Conservation (phyloP, 306 rosid genomes). For the Cucurbita maxima region DNA sequence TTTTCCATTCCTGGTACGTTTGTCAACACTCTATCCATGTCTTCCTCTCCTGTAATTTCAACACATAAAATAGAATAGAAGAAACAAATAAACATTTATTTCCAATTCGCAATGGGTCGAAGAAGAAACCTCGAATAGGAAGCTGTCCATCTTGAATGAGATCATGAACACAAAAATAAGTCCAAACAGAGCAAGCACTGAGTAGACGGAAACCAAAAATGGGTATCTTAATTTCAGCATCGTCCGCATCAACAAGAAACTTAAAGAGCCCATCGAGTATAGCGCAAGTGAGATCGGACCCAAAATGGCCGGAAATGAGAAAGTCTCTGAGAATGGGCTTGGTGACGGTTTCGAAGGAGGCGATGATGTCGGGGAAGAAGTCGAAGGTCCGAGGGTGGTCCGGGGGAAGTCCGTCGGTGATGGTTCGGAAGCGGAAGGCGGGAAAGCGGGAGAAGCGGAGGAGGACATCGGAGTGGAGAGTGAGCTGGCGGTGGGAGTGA, state of each 20-base stretch:
- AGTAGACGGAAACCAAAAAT: slow-evolving; percentile 24
- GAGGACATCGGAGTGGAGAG: slow-evolving; percentile 8
- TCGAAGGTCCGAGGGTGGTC: slow-evolving; percentile 5
- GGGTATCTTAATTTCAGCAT: slow-evolving; percentile 16
- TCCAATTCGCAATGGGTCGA: not conserved
- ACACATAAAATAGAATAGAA: not conserved
- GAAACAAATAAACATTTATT: too few species aligned
- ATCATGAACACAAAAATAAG: slow-evolving; percentile 17
- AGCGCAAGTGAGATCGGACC: slow-evolving; percentile 11
- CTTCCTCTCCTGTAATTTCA: slow-evolving; percentile 22
- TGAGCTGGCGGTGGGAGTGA: slow-evolving; percentile 15
- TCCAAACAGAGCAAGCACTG: slow-evolving; percentile 30
- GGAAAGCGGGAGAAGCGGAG: slow-evolving; percentile 14
- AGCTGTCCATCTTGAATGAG: slow-evolving; percentile 19
- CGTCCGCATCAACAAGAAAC: slow-evolving; percentile 13
- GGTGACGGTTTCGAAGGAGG: not conserved
- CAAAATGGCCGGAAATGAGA: not conserved
- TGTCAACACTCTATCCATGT: slow-evolving; percentile 34
- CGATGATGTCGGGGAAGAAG: not conserved
- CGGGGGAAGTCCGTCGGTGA: slow-evolving; percentile 14
- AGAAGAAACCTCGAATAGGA: slow-evolving; percentile 28
- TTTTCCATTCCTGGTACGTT: slow-evolving; percentile 33
- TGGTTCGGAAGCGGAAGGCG: slow-evolving; percentile 21
- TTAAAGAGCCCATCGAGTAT: slow-evolving; percentile 26
- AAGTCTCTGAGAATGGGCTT: slow-evolving; percentile 18